Base-by-base conservation (phyloP, 257 asterid species). In the Salvia splendens region DNA sequence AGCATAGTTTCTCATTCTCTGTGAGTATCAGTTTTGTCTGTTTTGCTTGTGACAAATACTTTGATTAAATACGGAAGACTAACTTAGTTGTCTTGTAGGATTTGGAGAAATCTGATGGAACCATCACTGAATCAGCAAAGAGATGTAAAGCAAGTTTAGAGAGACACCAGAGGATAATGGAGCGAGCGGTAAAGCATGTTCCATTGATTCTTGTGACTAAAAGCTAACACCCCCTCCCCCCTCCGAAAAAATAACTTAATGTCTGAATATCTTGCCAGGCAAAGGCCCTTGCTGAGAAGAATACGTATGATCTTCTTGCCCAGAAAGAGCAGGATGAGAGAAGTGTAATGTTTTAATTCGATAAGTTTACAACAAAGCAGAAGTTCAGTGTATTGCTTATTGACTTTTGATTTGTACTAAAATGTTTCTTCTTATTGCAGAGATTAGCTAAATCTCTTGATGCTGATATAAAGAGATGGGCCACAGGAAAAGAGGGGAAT, bases 271-370 rank as follows among this genome's bases (percentile, higher is more conserved):
- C 28, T 78, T 77, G 77, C 66, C 85, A 91, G 98, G 95, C 94
- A 32, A 89, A 91, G 65, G 98, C 98, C 62, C 96, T 91, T 38
- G 96, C 86, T 6, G 98, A 91, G 89, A 91, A 91, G 86, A 91
- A 88, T 68, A 80, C 73, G 77, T 95, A 96, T 0, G 98, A 91
- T 79, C 69, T 80, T 77, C 88, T 83, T 73, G 92, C 84, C 76
- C 95, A 89, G 83, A 91, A 84, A 79, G 98, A 91, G 75, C 98
- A 91, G 77, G 88, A 88, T 35, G 95, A 91, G 87, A 86, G 92
- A 89, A 85, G 77, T 77, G 98, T 91, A 88, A 82, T 41, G 50
- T 62, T 38, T 63, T 75, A 38, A 11, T 30, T 8, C 7, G 2
- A 36, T 52, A 58, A 51, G 47, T 42, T 32, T 68, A 8, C 8